These are phyloP conservation scores for Fusarium foetens DNA, from an alignment of 2,329 filamentous ascomycete species.

Conservation along the genomic window DNA sequence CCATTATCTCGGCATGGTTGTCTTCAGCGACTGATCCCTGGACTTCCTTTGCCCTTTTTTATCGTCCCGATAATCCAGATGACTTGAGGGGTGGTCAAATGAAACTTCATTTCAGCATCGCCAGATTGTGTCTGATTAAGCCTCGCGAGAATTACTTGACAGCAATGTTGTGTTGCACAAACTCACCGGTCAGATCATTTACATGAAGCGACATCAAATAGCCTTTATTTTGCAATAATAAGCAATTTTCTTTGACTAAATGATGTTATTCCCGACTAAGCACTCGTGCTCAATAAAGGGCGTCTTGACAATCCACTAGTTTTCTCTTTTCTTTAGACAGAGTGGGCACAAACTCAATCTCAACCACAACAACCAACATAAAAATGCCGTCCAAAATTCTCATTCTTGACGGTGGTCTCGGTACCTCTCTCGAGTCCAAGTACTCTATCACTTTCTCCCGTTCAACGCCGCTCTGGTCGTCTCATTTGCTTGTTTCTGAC, in stretches of 20 bases:
- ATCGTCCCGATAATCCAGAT: too few relatives aligned
- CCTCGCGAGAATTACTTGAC: background rate
- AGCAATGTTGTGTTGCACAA: background rate
- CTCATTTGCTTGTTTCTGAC: constrained; percentile 69
- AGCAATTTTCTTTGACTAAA: background rate
- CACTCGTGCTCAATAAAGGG: constrained; percentile 1
- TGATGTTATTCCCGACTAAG: constrained; percentile 8
- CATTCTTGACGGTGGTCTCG: constrained; percentile 74
- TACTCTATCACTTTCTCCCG: constrained; percentile 63
- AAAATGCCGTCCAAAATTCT: constrained; percentile 50
- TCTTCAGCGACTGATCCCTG: background rate
- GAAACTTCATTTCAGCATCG: background rate
- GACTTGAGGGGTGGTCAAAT: background rate
- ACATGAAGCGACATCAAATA: background rate
- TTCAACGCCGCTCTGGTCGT: constrained; percentile 72
- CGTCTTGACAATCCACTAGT: constrained; percentile 33
- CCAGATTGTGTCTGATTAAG: background rate
- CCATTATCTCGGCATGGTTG: too few relatives aligned
- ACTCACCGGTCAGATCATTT: accelerated
- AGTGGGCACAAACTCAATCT: constrained; percentile 20
- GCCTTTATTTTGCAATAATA: too few relatives aligned
- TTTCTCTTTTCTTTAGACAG: constrained; percentile 6
- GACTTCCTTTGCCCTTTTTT: background rate
- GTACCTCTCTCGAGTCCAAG: constrained; percentile 71
- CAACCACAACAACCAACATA: constrained; percentile 7